Conservation (phyloP, 768 basidiomycete genomes). For the Ramaria rubella region DNA sequence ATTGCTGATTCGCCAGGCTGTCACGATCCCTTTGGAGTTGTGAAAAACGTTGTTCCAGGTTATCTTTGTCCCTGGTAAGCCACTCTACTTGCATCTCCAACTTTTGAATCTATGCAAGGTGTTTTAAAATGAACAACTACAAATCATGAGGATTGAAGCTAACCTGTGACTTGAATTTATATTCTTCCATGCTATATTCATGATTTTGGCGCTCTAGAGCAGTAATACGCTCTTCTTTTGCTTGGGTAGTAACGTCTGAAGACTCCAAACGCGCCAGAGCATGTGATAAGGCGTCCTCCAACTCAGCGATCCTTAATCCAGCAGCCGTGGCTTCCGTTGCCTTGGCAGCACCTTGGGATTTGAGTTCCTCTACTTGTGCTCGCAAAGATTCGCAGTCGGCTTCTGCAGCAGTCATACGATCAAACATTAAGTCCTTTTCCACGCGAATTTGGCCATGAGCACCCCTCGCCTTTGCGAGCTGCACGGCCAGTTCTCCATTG, state of each 20-base stretch:
- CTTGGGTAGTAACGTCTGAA: slow-evolving; percentile 61
- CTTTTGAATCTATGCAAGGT: slow-evolving; percentile 50
- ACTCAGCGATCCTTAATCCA: slow-evolving; percentile 47
- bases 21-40: slow-evolving; percentile 57
- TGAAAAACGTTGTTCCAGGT: slow-evolving; percentile 42
- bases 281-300: slow-evolving; percentile 68
- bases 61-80: slow-evolving; percentile 57
- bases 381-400: slow-evolving; percentile 59
- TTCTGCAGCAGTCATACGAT: slow-evolving; percentile 56
- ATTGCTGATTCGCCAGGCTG: slow-evolving; percentile 51
- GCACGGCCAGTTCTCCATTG: slow-evolving; percentile 65
- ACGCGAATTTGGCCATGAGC: slow-evolving; percentile 73
- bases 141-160: too few species aligned
- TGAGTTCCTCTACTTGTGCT: slow-evolving; percentile 48
- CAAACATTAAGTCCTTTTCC: slow-evolving; percentile 68
- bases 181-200: slow-evolving; percentile 51
- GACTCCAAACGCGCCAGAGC: slow-evolving; percentile 65
- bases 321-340: slow-evolving; percentile 41
- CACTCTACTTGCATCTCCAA: slow-evolving; percentile 54
- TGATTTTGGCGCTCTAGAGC: slow-evolving; percentile 57
- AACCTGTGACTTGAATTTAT: slow-evolving; percentile 55
- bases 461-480: slow-evolving; percentile 69
- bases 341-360: slow-evolving; percentile 37
- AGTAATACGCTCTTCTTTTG: slow-evolving; percentile 50
- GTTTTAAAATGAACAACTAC: slow-evolving; percentile 3